These are phyloP conservation scores for Ustilago shanxiensis DNA, from an alignment of 1,284 basidiomycete genomes.

Conservation along the genomic window DNA sequence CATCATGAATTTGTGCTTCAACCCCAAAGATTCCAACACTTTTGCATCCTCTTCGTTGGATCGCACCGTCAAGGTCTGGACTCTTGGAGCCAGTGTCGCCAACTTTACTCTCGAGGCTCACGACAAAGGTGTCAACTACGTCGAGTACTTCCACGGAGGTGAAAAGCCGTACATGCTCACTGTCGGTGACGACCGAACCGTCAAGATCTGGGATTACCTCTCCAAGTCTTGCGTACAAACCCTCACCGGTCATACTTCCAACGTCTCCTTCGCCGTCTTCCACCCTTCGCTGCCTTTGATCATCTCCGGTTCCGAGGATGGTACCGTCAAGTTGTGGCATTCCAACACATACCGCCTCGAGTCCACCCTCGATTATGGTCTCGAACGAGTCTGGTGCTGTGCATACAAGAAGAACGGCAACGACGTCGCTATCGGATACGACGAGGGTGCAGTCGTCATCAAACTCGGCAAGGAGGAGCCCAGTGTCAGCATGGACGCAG, in stretches of 20 bases:
- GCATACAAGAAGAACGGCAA: slow-evolving; percentile 86
- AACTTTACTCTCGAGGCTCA: slow-evolving; percentile 99
- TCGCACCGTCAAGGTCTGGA: slow-evolving; percentile 70
- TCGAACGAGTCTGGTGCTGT: slow-evolving; percentile 97
- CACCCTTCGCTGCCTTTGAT: slow-evolving; percentile 96
- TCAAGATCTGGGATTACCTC: slow-evolving; percentile 99
- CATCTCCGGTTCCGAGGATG: slow-evolving; percentile 95
- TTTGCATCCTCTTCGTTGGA: slow-evolving; percentile 69
- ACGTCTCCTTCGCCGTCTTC: slow-evolving; percentile 97
- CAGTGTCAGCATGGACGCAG: slow-evolving; percentile 92
- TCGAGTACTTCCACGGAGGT: slow-evolving; percentile 97
- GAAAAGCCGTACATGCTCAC: slow-evolving; percentile 98
- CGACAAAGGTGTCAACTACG: slow-evolving; percentile 99
- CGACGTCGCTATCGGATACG: slow-evolving; percentile 95
- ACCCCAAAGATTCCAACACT: slow-evolving; percentile 87
- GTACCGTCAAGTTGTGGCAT: slow-evolving; percentile 98
- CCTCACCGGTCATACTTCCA: slow-evolving; percentile 98
- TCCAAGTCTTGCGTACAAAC: slow-evolving; percentile 98
- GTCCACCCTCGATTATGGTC: slow-evolving; percentile 93
- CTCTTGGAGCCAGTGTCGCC: slow-evolving; percentile 72
- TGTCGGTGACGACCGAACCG: slow-evolving; percentile 90
- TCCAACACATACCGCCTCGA: slow-evolving; percentile 95
- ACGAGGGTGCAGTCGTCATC: slow-evolving; percentile 95
- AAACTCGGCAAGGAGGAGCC: slow-evolving; percentile 98
- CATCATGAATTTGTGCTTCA: slow-evolving; percentile 98